Percentiles rank a stretch among this genome's conserved stretches.
Evolutionary conservation across 2,329 filamentous ascomycete species (phyloP).

Genomic region (Talaromyces sp.): DNA sequence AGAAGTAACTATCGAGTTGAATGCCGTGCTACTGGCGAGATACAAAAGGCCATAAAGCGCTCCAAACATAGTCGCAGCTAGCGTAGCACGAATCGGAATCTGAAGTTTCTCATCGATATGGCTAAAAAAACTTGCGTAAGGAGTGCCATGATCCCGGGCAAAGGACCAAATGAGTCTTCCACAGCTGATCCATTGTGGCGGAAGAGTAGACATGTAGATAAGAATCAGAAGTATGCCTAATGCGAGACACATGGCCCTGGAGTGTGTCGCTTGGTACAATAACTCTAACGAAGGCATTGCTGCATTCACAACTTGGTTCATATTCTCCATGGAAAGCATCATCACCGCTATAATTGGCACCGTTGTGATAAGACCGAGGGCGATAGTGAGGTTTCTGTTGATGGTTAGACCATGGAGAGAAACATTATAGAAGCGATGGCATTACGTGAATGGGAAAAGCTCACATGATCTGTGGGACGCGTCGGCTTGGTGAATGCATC

Average conservation of each 20-base stretch:
- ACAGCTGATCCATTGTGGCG: background rate
- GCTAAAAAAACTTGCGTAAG: background rate
- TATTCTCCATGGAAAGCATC: background rate
- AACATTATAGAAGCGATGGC: background rate
- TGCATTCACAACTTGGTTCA: background rate
- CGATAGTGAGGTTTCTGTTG: background rate
- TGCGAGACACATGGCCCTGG: background rate
- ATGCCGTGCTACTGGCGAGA: background rate
- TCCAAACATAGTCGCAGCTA: background rate
- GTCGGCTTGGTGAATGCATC: background rate
- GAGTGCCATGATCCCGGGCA: background rate
- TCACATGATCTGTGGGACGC: background rate
- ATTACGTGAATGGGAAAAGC: background rate
- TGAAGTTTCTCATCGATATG: background rate
- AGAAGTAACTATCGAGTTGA: background rate
- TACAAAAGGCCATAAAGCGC: background rate
- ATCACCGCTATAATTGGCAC: background rate
- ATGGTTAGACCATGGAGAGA: background rate
- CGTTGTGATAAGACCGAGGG: background rate
- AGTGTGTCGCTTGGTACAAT: background rate
- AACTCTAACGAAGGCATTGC: background rate
- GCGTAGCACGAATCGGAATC: background rate
- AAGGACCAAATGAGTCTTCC: background rate
- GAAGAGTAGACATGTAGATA: background rate
- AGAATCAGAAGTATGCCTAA: background rate